Percentiles rank a stretch among this genome's conserved stretches.
phyloP scores from a whole-genome alignment of 73 alveolate species.

The Symbiodinium natans region DNA sequence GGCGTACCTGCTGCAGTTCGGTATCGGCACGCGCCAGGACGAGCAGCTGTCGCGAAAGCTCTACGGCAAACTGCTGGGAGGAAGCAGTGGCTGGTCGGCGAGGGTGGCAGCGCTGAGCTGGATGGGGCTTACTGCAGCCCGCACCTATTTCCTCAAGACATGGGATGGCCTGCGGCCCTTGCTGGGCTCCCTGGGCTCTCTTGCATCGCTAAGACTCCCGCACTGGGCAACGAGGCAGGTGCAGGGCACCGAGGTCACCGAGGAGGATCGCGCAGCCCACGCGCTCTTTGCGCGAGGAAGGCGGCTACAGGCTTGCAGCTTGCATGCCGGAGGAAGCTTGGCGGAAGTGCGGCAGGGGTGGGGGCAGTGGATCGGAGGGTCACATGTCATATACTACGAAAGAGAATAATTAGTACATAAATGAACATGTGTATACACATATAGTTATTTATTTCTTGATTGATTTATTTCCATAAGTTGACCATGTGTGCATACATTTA shows the following conservation, averaged over 20 bases:
- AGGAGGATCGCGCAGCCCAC: neutral
- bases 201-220: neutral
- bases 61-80: slow-evolving; percentile 20
- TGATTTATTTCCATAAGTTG: too few species aligned
- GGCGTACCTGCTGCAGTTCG: slow-evolving; percentile 67
- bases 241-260: neutral
- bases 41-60: slow-evolving; percentile 29
- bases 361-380: too few species aligned
- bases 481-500: too few species aligned
- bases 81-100: slow-evolving; percentile 42
- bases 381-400: too few species aligned
- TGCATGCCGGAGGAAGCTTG: neutral
- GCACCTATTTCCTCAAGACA: slow-evolving; percentile 1
- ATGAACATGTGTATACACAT: too few species aligned
- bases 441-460: too few species aligned
- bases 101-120: slow-evolving; percentile 56
- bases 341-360: too few species aligned
- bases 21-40: slow-evolving; percentile 3
- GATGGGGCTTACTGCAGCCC: slow-evolving; percentile 45
- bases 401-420: too few species aligned
- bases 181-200: neutral
- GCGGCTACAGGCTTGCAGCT: neutral
- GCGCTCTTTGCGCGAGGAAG: neutral
- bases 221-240: too few species aligned
- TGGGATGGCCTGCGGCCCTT: slow-evolving; percentile 7